Base-by-base conservation (phyloP, 768 basidiomycete genomes). In the Termitomyces sp. region DNA sequence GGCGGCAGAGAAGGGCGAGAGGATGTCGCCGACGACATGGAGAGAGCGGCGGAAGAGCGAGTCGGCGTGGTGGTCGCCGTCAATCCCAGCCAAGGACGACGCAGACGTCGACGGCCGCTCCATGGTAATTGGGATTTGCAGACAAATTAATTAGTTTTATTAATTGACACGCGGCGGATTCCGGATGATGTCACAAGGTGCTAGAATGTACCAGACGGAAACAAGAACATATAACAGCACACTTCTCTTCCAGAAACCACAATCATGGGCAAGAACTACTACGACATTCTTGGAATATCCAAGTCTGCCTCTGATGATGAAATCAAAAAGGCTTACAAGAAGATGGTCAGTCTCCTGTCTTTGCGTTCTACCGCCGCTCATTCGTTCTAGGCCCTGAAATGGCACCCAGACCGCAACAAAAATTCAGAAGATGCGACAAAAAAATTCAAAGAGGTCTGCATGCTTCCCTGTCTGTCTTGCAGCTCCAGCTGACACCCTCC, bases 241-340 rank as follows among this genome's bases (percentile, higher is more conserved):
- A 10, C 56, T 57, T 60, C 55, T 44, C 2, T 40, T 9, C 14
- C 28, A 40, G 38, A 36, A 47, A 49, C 23, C 35, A 49, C 16
- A 10, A 6, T 60, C 46, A 93, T 92, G 89, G 91, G 90, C 62
- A 78, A 80, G 67, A 91, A 96, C 78, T 98, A 95, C 76, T 98
- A 98, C 84, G 83, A 87, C 67, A 73, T 85, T 1, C 80, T 98
- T 26, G 93, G 90, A 62, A 70, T 98, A 56, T 72, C 76, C 65
- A 90, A 84, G 72, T 75, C 76, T 46, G 96, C 95, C 46, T 72
- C 73, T 1, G 93, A 94, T 8, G 91, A 95, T 67, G 87, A 89
- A 10, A 89, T 98, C 69, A 98, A 97, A 75, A 90, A 86, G 66
- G 95, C 91, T 1, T 95, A 94, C 82, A 95, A 95, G 83, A 95